Conservation (phyloP, 805 yeast species). For the Wickerhamiella parazyma region DNA sequence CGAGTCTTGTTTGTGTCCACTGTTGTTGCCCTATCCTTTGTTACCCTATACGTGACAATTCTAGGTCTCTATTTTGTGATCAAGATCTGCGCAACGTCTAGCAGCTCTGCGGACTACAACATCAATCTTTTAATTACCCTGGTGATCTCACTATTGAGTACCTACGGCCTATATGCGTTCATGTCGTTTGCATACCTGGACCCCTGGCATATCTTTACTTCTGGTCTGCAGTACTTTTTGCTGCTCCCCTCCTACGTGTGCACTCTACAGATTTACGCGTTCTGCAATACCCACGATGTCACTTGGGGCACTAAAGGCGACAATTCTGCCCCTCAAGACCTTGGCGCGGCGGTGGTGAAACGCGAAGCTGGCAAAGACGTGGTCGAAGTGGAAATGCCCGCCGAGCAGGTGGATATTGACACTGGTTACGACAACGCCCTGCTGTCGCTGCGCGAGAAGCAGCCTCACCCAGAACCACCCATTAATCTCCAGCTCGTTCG, state of each 20-base stretch:
- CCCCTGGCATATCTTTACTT: constrained; percentile 92
- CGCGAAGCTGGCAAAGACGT: constrained; percentile 61
- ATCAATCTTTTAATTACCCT: constrained; percentile 46
- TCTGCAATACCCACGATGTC: constrained; percentile 95
- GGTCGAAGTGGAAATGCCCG: constrained; percentile 62
- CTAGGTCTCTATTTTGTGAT: constrained; percentile 74
- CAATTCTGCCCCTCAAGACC: constrained; percentile 49
- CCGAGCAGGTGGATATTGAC: constrained; percentile 63
- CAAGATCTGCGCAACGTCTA: constrained; percentile 33
- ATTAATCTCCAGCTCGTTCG: constrained; percentile 27
- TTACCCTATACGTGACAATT: constrained; percentile 68
- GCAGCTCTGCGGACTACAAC: constrained; percentile 30
- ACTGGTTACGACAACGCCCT: constrained; percentile 66
- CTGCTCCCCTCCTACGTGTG: constrained; percentile 86
- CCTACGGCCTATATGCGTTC: constrained; percentile 76
- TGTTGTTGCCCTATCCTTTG: constrained; percentile 57
- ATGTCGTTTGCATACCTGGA: constrained; percentile 79
- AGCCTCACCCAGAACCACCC: constrained; percentile 39
- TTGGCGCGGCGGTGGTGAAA: constrained; percentile 72
- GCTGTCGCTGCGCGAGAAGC: constrained; percentile 55
- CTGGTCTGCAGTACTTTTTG: constrained; percentile 75
- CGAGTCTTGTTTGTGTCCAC: constrained; percentile 59
- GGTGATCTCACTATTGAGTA: constrained; percentile 72
- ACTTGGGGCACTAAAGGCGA: constrained; percentile 99
- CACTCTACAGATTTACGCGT: constrained; percentile 87